A percentile compares a stretch with the other conserved stretches of the same genome.
phyloP scores from a whole-genome alignment of 2,329 filamentous ascomycete genomes.

The Fusarium transvaalense region DNA sequence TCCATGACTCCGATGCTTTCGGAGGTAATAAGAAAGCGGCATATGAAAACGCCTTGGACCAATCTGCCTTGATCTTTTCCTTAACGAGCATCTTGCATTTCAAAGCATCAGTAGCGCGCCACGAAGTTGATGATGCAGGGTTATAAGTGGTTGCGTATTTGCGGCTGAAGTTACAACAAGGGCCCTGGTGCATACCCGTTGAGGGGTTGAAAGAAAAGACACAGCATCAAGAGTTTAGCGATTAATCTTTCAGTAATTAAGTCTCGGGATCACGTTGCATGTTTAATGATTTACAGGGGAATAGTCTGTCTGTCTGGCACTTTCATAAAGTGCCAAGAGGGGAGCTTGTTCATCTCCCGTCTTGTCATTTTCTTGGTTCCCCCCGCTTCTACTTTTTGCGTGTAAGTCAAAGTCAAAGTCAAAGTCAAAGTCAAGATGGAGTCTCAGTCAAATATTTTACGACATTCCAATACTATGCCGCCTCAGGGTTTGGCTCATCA shows the following conservation, averaged over 20 bases:
- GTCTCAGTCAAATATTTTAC: conserved; percentile 12
- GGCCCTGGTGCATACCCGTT: conserved; percentile 18
- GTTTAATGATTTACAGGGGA: conserved; percentile 18
- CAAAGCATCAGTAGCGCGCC: conserved; percentile 31
- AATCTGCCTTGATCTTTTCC: conserved; percentile 21
- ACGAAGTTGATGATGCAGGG: background rate
- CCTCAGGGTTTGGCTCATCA: conserved; percentile 31
- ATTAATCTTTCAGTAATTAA: conserved; percentile 18
- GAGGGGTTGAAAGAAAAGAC: conserved; percentile 26
- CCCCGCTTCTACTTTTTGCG: conserved; percentile 3
- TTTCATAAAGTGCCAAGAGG: conserved; percentile 27
- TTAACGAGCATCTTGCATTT: conserved; percentile 15
- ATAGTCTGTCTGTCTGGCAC: no score
- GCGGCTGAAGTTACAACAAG: conserved; percentile 31
- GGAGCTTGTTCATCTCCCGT: conserved; percentile 10
- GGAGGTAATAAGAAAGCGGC: no score
- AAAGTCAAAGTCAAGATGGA: conserved; percentile 34
- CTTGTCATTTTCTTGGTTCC: conserved; percentile 29
- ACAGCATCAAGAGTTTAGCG: background rate
- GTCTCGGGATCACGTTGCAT: conserved; percentile 9
- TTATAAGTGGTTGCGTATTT: conserved; percentile 30
- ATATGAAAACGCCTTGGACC: conserved; percentile 11
- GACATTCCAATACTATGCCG: conserved; percentile 8
- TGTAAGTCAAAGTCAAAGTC: no score
- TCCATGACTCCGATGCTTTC: no score